Evolutionary conservation across 306 rosid species (phyloP).

Genomic region (Urtica urens): DNA sequence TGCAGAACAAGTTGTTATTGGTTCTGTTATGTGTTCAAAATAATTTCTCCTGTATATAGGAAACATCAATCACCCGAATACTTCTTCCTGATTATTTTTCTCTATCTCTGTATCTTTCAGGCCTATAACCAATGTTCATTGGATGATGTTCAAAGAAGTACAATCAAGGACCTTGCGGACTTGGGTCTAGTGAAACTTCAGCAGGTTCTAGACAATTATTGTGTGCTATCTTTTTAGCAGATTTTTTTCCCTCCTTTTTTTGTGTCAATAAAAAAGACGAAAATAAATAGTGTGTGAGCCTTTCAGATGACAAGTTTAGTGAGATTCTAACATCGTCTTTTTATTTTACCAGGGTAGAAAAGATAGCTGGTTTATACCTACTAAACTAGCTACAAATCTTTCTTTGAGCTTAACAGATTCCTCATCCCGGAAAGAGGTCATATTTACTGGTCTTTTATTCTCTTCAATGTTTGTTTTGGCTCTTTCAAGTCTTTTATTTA

Average conservation of each 20-base stretch:
- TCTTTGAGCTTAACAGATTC: slow-evolving; percentile 85
- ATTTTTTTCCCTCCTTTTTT: background rate
- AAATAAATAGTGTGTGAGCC: background rate
- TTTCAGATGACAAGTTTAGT: slow-evolving; percentile 10
- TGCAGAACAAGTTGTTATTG: slow-evolving; percentile 2
- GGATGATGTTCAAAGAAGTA: slow-evolving; percentile 59
- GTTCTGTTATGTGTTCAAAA: slow-evolving; percentile 7
- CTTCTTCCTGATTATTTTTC: slow-evolving; percentile 16
- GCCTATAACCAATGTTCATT: slow-evolving; percentile 66
- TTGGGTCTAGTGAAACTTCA: slow-evolving; percentile 93
- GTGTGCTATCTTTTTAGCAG: slow-evolving; percentile 15
- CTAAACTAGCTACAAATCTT: slow-evolving; percentile 90
- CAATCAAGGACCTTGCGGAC: slow-evolving; percentile 77
- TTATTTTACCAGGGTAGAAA: slow-evolving; percentile 62
- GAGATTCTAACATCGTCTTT: slow-evolving; percentile 5
- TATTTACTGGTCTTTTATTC: background rate
- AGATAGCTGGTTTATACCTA: slow-evolving; percentile 93
- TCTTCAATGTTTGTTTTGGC: background rate
- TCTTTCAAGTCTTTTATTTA: no score
- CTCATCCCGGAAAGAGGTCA: slow-evolving; percentile 69
- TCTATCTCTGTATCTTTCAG: slow-evolving; percentile 29
- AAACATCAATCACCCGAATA: background rate
- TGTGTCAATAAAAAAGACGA: no score
- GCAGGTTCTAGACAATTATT: slow-evolving; percentile 50
- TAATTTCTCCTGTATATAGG: background rate